phyloP scores from a whole-genome alignment of 176 grass and related monocot species.

The Carex pumila region DNA sequence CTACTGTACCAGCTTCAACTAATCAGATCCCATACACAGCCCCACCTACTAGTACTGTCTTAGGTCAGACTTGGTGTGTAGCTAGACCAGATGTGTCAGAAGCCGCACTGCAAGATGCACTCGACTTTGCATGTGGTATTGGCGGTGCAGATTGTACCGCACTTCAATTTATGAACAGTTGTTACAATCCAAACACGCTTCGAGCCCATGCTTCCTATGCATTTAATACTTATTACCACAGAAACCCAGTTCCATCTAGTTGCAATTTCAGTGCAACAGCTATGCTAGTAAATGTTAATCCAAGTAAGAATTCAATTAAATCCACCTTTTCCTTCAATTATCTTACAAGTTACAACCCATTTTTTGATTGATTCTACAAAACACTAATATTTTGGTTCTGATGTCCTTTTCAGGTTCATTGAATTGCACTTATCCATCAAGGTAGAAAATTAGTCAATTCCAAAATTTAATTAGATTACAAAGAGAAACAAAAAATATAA shows the following conservation, averaged over 20 bases:
- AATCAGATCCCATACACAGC: constrained; percentile 37
- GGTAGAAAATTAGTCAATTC: not conserved
- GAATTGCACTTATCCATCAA: constrained; percentile 1
- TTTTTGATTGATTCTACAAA: not conserved
- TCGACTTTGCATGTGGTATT: constrained; percentile 81
- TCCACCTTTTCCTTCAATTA: not conserved
- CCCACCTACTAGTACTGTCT: constrained; percentile 11
- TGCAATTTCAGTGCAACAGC: constrained; percentile 64
- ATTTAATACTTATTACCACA: constrained; percentile 86
- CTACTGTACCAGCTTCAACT: constrained; percentile 2
- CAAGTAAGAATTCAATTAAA: constrained; percentile 36
- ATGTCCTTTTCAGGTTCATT: not conserved
- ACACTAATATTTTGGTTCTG: not conserved
- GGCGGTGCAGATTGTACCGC: constrained; percentile 50
- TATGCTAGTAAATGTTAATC: constrained; percentile 57
- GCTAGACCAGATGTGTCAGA: constrained; percentile 37
- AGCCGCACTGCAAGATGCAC: constrained; percentile 39
- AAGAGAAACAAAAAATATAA: not conserved
- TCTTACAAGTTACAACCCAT: no score
- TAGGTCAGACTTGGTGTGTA: constrained; percentile 64
- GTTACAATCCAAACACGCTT: constrained; percentile 72
- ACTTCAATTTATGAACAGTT: constrained; percentile 56
- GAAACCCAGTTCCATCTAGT: constrained; percentile 49
- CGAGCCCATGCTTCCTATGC: constrained; percentile 74
- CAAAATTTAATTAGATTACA: not conserved